phyloP scores from a whole-genome alignment of 1,284 basidiomycete genomes.

The Cryptococcus sp. region DNA sequence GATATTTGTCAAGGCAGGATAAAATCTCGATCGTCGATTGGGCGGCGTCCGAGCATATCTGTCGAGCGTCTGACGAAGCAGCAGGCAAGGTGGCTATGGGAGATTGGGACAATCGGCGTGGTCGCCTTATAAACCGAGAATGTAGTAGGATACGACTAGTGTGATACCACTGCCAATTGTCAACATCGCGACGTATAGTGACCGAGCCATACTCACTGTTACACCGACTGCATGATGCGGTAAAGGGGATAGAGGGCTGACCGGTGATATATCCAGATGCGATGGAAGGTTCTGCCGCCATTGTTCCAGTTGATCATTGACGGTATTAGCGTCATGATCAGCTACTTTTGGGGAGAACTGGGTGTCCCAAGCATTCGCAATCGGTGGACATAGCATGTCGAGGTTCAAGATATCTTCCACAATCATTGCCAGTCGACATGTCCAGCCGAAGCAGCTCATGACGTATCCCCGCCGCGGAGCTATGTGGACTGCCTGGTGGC shows the following conservation, averaged over 20 bases:
- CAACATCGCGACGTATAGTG: background rate
- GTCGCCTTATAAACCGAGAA: slow-evolving; percentile 38
- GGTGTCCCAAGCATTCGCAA: slow-evolving; percentile 9
- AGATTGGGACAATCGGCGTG: background rate
- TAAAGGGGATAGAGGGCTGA: slow-evolving; percentile 26
- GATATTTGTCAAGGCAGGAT: slow-evolving; percentile 35
- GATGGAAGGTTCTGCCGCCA: slow-evolving; percentile 35
- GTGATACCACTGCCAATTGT: slow-evolving; percentile 40
- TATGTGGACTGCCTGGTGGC: slow-evolving; percentile 26
- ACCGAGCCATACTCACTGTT: slow-evolving; percentile 28
- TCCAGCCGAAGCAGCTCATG: slow-evolving; percentile 45
- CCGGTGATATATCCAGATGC: slow-evolving; percentile 29
- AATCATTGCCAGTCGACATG: slow-evolving; percentile 44
- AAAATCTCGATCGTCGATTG: slow-evolving; percentile 42
- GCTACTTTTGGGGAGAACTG: background rate
- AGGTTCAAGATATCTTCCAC: slow-evolving; percentile 48
- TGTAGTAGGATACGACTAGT: slow-evolving; percentile 43
- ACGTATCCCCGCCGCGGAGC: slow-evolving; percentile 34
- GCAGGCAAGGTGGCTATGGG: slow-evolving; percentile 2
- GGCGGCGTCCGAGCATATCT: slow-evolving; percentile 41
- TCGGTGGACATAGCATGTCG: slow-evolving; percentile 30
- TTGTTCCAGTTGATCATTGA: slow-evolving; percentile 30
- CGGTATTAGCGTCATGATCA: slow-evolving; percentile 11
- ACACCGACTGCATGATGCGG: slow-evolving; percentile 44
- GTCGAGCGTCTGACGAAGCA: slow-evolving; percentile 21